Evolutionary conservation across 805 yeast species (phyloP), one percentile per base, ranked within the genome.

Genomic region (Cyberlindnera americana): DNA sequence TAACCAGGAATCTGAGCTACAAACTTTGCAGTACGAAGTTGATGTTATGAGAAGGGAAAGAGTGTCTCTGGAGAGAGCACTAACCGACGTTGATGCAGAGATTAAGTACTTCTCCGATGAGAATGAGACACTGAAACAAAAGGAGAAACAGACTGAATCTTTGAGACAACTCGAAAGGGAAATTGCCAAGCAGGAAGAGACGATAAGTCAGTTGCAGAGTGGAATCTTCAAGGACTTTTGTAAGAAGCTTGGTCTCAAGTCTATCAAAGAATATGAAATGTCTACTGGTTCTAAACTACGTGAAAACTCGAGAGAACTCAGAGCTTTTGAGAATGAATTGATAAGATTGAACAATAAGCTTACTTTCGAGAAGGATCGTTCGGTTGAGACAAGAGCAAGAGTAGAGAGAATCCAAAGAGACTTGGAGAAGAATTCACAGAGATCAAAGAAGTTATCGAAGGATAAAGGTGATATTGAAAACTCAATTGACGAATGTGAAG

Each of bases 211-310:
- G 3, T 45, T 79, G 7, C 81, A 78, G 47, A 48, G 60, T 3
- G 55, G 57, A 4, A 60, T 79, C 4, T 84, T 78, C 54, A 34
- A 56, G 9, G 70, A 59, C 0, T 84, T 89, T 54, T 81, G 90
- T 41, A 39, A 54, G 1, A 66, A 61, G 40, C 62, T 81, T 37
- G 77, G 78, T 0, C 77, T 87, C 50, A 57, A 63, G 7, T 61
- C 60, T 45, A 77, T 88, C 28, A 67, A 71, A 33, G 88, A 82
- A 24, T 89, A 83, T 56, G 96, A 89, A 57, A 66, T 65, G 31
- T 66, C 75, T 11, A 84, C 81, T 39, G 90, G 91, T 6, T 65
- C 75, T 5, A 61, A 73, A 4, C 53, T 75, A 35, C 67, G 84
- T 53, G 68, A 69, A 23, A 75, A 77, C 37, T 68, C 80, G 2